These are phyloP conservation scores for Leccinum variicolor DNA, from an alignment of 768 basidiomycete species.

Conservation along the genomic window DNA sequence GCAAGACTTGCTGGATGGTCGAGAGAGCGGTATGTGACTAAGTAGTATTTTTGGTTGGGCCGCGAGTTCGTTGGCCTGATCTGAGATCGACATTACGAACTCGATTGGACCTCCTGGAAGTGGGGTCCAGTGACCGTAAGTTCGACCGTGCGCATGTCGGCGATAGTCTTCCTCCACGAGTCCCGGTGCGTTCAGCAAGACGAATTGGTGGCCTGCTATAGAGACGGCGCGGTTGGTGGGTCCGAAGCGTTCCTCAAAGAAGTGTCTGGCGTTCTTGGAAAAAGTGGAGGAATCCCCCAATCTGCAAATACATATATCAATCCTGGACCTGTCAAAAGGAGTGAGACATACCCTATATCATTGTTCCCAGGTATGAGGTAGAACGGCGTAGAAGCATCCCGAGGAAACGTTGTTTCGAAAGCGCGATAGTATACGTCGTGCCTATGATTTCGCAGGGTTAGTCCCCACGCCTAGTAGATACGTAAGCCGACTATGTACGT, in stretches of 20 bases:
- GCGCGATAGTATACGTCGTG: constrained; percentile 56
- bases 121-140: constrained; percentile 57
- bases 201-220: constrained; percentile 66
- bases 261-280: constrained; percentile 51
- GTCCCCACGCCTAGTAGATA: not conserved
- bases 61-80: constrained; percentile 29
- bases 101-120: constrained; percentile 53
- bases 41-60: constrained; percentile 53
- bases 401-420: constrained; percentile 61
- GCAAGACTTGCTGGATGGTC: constrained; percentile 71
- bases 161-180: constrained; percentile 81
- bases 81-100: constrained; percentile 47
- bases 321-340: not conserved
- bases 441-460: constrained; percentile 35
- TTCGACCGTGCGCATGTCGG: constrained; percentile 45
- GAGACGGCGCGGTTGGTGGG: constrained; percentile 59
- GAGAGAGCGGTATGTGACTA: constrained; percentile 81
- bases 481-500: constrained; percentile 36
- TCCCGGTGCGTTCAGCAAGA: constrained; percentile 75
- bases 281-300: constrained; percentile 52
- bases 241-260: constrained; percentile 65
- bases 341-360: constrained; percentile 58
- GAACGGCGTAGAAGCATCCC: constrained; percentile 36
- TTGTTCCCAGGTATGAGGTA: constrained; percentile 80
- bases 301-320: constrained; percentile 31